Percentiles rank a stretch among this genome's conserved stretches.
These are phyloP conservation scores for Arabis alpina DNA, from an alignment of 345 rosid genomes.

Conservation along the genomic window DNA sequence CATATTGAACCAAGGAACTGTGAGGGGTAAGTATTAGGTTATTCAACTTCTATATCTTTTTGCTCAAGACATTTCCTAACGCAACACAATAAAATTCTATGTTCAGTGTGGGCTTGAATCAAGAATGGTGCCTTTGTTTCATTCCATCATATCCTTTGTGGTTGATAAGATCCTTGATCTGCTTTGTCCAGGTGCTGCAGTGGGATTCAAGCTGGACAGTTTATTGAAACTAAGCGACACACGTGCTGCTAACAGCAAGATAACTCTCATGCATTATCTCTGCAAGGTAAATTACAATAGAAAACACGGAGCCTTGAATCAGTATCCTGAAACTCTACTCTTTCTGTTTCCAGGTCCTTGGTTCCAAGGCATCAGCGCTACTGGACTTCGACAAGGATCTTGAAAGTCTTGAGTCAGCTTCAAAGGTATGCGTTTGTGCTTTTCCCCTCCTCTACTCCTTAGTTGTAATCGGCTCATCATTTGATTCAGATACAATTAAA, in stretches of 20 bases:
- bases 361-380: slow-evolving; percentile 69
- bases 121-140: slow-evolving; percentile 9
- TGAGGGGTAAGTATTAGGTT: slow-evolving; percentile 67
- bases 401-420: slow-evolving; percentile 80
- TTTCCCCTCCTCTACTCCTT: slow-evolving; percentile 1
- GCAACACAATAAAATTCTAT: slow-evolving; percentile 1
- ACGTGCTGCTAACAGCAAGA: slow-evolving; percentile 89
- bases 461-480: slow-evolving; percentile 11
- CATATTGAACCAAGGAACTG: slow-evolving; percentile 95
- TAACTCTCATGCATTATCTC: slow-evolving; percentile 98
- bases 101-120: slow-evolving; percentile 11
- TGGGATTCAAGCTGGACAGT: slow-evolving; percentile 99
- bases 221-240: slow-evolving; percentile 90
- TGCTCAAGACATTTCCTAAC: neutral
- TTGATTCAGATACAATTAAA: slow-evolving; percentile 66
- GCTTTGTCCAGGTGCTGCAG: slow-evolving; percentile 78
- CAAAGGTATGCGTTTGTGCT: slow-evolving; percentile 65
- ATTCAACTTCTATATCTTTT: neutral
- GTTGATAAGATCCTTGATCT: slow-evolving; percentile 24
- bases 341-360: slow-evolving; percentile 63
- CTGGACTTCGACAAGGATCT: slow-evolving; percentile 85
- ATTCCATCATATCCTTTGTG: slow-evolving; percentile 21
- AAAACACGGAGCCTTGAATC: no score
- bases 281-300: slow-evolving; percentile 66
- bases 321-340: slow-evolving; percentile 18